A percentile compares a stretch with the other conserved stretches of the same genome.
These are phyloP conservation scores for Selaginella tamariscina DNA, from an alignment of 75 land plant species.

Conservation along the genomic window DNA sequence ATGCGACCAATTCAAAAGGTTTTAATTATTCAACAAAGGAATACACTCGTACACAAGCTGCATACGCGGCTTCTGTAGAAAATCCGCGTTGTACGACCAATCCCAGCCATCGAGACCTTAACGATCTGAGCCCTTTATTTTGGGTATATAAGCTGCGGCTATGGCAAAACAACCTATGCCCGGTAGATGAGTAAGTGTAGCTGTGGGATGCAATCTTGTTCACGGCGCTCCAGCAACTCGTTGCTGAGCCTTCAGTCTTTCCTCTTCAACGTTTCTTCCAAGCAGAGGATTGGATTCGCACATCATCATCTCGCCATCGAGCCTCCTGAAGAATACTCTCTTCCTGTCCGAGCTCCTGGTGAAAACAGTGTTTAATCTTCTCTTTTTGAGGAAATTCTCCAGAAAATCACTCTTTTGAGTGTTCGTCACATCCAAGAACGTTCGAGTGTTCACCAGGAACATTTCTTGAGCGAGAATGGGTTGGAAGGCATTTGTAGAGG, in stretches of 20 bases:
- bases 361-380: too few relatives aligned
- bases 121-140: background rate
- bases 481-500: constrained; percentile 60
- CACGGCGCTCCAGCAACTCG: background rate
- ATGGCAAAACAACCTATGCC: background rate
- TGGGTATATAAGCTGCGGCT: background rate
- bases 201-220: background rate
- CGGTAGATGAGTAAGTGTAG: background rate
- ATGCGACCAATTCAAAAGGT: too few relatives aligned
- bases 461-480: constrained; percentile 40
- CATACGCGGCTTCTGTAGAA: background rate
- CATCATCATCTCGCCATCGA: background rate
- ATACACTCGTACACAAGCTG: background rate
- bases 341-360: too few relatives aligned
- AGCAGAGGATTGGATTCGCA: background rate
- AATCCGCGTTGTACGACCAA: background rate
- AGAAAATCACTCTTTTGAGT: too few relatives aligned
- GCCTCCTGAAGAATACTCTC: background rate
- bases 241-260: background rate
- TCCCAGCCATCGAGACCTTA: background rate
- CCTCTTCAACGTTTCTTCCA: background rate
- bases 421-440: too few relatives aligned
- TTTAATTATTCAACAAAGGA: too few relatives aligned
- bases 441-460: too few relatives aligned
- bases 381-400: too few relatives aligned